These are phyloP conservation scores for Cladosporium sp. DNA, from an alignment of 2,329 filamentous ascomycete species.

Conservation along the genomic window DNA sequence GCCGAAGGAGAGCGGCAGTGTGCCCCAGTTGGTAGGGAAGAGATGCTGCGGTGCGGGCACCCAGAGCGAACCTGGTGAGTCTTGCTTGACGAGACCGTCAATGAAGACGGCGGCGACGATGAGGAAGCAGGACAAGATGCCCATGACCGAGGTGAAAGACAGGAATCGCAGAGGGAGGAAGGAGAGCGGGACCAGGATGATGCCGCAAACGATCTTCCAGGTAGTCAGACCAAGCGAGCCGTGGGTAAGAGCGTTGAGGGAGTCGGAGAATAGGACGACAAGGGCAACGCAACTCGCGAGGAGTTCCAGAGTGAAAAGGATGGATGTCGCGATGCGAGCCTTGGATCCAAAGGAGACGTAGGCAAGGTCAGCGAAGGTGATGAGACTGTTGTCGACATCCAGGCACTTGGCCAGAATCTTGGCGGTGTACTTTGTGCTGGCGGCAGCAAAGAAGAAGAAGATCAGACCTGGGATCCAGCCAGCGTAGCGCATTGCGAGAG, in stretches of 20 bases:
- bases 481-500: conserved; percentile 81
- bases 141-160: conserved; percentile 87
- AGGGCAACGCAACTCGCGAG: conserved; percentile 86
- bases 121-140: conserved; percentile 85
- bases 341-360: conserved; percentile 85
- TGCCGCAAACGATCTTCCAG: conserved; percentile 85
- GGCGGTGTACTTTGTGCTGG: conserved; percentile 82
- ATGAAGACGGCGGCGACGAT: conserved; percentile 83
- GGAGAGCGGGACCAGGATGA: conserved; percentile 77
- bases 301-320: conserved; percentile 86
- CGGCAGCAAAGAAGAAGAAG: conserved; percentile 72
- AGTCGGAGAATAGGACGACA: conserved; percentile 94
- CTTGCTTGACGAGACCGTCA: conserved; percentile 82
- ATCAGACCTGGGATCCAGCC: conserved; percentile 83
- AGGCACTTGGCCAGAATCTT: conserved; percentile 84
- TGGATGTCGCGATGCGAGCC: conserved; percentile 77
- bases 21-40: conserved; percentile 83
- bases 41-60: conserved; percentile 78
- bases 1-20: conserved; percentile 84
- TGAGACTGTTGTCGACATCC: conserved; percentile 78
- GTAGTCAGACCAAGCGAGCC: conserved; percentile 61
- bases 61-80: conserved; percentile 77
- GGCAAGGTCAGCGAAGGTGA: conserved; percentile 92
- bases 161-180: conserved; percentile 81
- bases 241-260: conserved; percentile 75